These are phyloP conservation scores for Coniochaeta ligniaria DNA, from an alignment of 2,329 filamentous ascomycete genomes.

Conservation along the genomic window DNA sequence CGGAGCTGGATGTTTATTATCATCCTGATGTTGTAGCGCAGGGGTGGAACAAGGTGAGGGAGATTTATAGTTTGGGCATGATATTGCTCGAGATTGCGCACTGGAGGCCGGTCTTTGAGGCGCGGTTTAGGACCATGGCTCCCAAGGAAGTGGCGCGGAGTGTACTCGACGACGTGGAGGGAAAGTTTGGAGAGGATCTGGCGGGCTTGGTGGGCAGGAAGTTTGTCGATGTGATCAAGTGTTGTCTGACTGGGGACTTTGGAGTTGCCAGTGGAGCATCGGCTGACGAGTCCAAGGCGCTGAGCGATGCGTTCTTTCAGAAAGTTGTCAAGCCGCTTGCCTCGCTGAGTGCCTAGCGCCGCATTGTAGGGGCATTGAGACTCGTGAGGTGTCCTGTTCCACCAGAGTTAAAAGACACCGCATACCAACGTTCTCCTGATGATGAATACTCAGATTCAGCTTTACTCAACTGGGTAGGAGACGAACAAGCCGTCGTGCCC, in stretches of 20 bases:
- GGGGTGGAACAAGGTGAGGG: not conserved
- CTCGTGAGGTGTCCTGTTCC: too few species aligned
- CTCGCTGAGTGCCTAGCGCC: not conserved
- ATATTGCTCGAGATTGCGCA: not conserved
- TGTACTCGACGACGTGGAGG: not conserved
- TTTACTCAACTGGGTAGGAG: too few species aligned
- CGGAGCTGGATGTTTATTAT: not conserved
- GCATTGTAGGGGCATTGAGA: too few species aligned
- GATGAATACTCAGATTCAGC: too few species aligned
- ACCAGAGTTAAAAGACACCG: too few species aligned
- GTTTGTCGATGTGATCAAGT: not conserved
- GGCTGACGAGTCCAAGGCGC: not conserved
- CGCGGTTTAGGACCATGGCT: not conserved
- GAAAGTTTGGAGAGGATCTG: not conserved
- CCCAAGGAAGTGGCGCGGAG: not conserved
- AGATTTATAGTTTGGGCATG: not conserved
- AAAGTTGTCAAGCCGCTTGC: not conserved
- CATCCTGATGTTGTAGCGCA: not conserved
- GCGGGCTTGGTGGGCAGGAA: not conserved
- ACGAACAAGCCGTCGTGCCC: too few species aligned
- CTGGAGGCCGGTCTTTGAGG: not conserved
- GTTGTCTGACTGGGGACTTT: not conserved
- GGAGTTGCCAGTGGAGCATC: not conserved
- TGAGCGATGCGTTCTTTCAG: not conserved
- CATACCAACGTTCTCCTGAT: too few species aligned